Conservation (phyloP, 352 stramenopile species). For the Phytopythium litorale region DNA sequence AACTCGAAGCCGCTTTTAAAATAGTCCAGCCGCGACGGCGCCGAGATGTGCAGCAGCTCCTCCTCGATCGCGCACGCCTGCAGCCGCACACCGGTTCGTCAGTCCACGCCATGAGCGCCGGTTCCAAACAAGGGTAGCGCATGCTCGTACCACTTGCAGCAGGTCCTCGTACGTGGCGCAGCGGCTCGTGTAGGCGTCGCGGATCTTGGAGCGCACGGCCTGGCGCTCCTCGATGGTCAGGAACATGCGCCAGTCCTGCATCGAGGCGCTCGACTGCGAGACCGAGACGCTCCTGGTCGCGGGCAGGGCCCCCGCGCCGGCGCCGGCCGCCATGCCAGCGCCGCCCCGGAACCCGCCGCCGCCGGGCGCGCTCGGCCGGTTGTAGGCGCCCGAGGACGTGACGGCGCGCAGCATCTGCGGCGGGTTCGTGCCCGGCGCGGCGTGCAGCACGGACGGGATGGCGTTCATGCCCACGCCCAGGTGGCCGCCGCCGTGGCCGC, state of each 20-base stretch:
- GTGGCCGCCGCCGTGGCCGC: slow-evolving; percentile 22
- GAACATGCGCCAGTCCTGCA: slow-evolving; percentile 89
- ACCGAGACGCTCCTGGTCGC: slow-evolving; percentile 55
- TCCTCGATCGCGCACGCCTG: slow-evolving; percentile 88
- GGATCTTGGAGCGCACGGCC: slow-evolving; percentile 84
- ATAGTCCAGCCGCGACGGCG: slow-evolving; percentile 85
- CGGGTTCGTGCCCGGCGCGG: slow-evolving; percentile 57
- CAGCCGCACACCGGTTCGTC: neutral
- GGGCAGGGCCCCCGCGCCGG: slow-evolving; percentile 21
- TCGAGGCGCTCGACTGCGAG: slow-evolving; percentile 50
- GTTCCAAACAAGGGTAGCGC: neutral
- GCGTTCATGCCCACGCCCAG: slow-evolving; percentile 68
- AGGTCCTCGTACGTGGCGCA: slow-evolving; percentile 87
- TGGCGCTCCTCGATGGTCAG: slow-evolving; percentile 89
- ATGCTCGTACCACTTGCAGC: slow-evolving; percentile 73
- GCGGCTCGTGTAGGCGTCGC: slow-evolving; percentile 80
- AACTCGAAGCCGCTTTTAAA: slow-evolving; percentile 92
- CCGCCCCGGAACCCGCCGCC: slow-evolving; percentile 23
- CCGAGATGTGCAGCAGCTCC: slow-evolving; percentile 86
- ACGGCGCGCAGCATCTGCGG: slow-evolving; percentile 84
- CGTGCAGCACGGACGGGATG: slow-evolving; percentile 78
- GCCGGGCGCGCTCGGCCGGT: slow-evolving; percentile 34
- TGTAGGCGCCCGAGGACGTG: slow-evolving; percentile 79
- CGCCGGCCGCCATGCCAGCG: slow-evolving; percentile 12
- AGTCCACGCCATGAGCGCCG: neutral